Base-by-base conservation (phyloP, 2,329 filamentous ascomycete species). In the Sporothrix sp. region DNA sequence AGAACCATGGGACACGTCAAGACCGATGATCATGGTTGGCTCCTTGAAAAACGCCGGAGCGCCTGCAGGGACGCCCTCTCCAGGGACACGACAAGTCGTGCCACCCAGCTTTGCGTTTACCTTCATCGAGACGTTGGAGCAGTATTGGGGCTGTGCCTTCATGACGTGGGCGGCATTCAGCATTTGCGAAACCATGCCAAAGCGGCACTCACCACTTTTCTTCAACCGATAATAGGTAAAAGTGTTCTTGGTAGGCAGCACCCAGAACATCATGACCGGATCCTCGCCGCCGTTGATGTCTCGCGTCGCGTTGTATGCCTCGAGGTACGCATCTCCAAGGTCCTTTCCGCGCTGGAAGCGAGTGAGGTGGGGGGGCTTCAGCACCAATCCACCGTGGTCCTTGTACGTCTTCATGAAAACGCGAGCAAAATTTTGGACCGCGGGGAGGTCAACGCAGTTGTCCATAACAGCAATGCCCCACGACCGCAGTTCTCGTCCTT, bases 71-170 rank as follows among this genome's bases (percentile, higher is more conserved):
- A 51, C 65, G 61, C 20, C 66, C 60, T 60, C 66, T 47, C 56
- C 62, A 33, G 61, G 54, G 8, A 70, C 62, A 39, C 64, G 72
- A 48, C 70, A 82, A 1, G 88, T 96, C 0, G 79, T 76, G 6
- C 93, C 93, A 13, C 93, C 93, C 2, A 98, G 76, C 71, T 98
- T 98, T 3, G 87, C 85, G 60, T 98, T 97, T 57, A 98, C 81
- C 71, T 98, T 98, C 87, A 98, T 93, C 56, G 82, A 78, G 0
- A 98, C 88, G 55, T 98, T 98, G 1, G 87, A 93, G 60, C 87
- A 84, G 66, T 97, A 97, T 60, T 98, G 93, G 0, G 76, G 75
- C 20, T 85, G 79, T 14, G 78, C 79, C 63, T 84, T 84, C 33
- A 69, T 60, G 1, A 91, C 85, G 53, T 94, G 84, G 0, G 69